Percentiles rank a stretch among this genome's conserved stretches.
These are phyloP conservation scores for Trichoderma breve DNA, from an alignment of 2,329 filamentous ascomycete genomes.

Conservation along the genomic window DNA sequence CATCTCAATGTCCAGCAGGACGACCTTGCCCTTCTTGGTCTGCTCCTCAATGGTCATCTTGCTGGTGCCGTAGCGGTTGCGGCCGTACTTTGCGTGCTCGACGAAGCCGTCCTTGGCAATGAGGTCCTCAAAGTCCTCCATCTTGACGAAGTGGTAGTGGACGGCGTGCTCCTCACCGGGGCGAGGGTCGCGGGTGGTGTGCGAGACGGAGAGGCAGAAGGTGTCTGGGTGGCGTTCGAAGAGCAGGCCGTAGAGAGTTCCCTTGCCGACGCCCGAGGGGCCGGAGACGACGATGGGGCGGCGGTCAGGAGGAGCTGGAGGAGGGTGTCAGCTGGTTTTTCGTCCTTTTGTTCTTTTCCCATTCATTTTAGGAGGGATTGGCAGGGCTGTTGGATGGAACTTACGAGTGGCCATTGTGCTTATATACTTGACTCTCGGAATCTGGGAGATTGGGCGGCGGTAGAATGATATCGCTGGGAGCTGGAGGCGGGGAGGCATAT, in stretches of 20 bases:
- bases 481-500: slow-evolving; percentile 19
- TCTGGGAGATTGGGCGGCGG: background rate
- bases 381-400: background rate
- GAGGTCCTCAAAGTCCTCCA: slow-evolving; percentile 65
- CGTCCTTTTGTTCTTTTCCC: background rate
- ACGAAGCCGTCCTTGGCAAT: slow-evolving; percentile 73
- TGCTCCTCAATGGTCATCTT: slow-evolving; percentile 76
- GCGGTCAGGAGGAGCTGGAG: slow-evolving; percentile 42
- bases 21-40: slow-evolving; percentile 66
- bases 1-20: slow-evolving; percentile 95
- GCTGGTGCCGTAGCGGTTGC: slow-evolving; percentile 84
- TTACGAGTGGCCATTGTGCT: slow-evolving; percentile 27
- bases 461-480: slow-evolving; percentile 19
- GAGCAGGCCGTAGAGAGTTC: slow-evolving; percentile 71
- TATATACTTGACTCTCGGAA: slow-evolving; percentile 1
- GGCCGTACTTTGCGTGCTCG: slow-evolving; percentile 81
- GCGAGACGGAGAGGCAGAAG: slow-evolving; percentile 59
- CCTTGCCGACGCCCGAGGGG: slow-evolving; percentile 76
- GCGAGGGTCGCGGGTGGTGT: slow-evolving; percentile 80
- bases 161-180: slow-evolving; percentile 71
- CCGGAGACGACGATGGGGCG: slow-evolving; percentile 74
- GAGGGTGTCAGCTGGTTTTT: background rate
- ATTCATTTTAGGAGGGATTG: background rate
- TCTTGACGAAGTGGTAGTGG: slow-evolving; percentile 77
- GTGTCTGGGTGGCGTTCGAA: slow-evolving; percentile 55